Percentiles rank a stretch among this genome's conserved stretches.
These are phyloP conservation scores for Cyclotella cryptica DNA, from an alignment of 108 stramenopile species.

Conservation along the genomic window DNA sequence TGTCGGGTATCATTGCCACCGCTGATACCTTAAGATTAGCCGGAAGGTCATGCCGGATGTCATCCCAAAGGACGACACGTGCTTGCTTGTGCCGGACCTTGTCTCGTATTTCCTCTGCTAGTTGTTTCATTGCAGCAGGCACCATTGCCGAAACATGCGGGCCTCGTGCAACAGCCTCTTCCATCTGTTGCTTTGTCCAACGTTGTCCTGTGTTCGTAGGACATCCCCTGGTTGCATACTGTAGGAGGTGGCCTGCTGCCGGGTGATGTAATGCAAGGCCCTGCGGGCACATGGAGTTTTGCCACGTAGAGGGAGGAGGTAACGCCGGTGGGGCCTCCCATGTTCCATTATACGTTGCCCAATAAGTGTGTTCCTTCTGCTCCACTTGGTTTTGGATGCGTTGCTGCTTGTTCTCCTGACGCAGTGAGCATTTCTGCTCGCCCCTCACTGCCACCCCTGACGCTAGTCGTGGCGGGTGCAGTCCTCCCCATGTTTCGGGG, in stretches of 20 bases:
- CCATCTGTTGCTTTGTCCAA: conserved; percentile 3
- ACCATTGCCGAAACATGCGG: neutral
- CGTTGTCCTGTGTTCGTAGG: neutral
- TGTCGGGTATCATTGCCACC: conserved; percentile 8
- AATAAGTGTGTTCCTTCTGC: neutral
- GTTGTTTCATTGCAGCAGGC: neutral
- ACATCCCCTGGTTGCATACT: no score
- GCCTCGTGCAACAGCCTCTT: no score
- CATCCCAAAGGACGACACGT: conserved; percentile 1
- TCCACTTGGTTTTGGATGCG: neutral
- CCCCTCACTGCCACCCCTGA: neutral
- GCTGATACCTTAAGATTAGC: neutral
- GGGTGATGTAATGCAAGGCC: no score
- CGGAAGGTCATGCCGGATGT: neutral
- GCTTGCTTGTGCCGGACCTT: neutral
- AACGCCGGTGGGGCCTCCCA: neutral
- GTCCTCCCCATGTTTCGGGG: no score
- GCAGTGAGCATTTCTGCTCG: neutral
- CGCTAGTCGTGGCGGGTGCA: neutral
- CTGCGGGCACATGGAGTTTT: neutral
- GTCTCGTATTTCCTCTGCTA: no score
- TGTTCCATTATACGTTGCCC: neutral
- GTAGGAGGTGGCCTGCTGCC: no score
- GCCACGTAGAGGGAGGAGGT: neutral
- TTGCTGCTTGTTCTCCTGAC: neutral